A percentile compares a stretch with the other conserved stretches of the same genome.
Evolutionary conservation across 164 flowering plant species (phyloP).

Genomic region (Litsea cubeba): DNA sequence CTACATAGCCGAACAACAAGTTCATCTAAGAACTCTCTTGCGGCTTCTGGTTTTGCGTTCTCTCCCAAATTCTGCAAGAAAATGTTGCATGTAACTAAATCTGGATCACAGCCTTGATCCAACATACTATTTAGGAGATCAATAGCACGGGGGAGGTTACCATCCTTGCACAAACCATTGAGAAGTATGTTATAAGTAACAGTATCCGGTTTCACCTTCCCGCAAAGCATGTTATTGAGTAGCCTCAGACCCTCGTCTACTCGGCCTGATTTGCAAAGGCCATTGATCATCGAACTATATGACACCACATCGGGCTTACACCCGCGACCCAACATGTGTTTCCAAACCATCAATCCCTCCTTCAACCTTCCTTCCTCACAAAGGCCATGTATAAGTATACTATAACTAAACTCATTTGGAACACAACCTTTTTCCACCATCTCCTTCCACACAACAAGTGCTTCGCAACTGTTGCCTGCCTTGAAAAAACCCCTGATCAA

Average conservation of each 20-base stretch:
- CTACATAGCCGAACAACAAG: slow-evolving; percentile 55
- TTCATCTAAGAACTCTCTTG: slow-evolving; percentile 68
- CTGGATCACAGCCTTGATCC: slow-evolving; percentile 74
- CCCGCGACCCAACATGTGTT: slow-evolving; percentile 64
- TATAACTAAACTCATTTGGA: slow-evolving; percentile 57
- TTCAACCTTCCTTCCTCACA: slow-evolving; percentile 54
- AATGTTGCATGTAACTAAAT: slow-evolving; percentile 58
- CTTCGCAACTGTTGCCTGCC: slow-evolving; percentile 44
- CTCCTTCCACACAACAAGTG: slow-evolving; percentile 68
- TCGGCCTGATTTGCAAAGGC: slow-evolving; percentile 60
- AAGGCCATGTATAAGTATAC: slow-evolving; percentile 72
- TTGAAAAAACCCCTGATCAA: slow-evolving; percentile 68
- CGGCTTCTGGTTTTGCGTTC: slow-evolving; percentile 49
- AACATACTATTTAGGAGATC: slow-evolving; percentile 67
- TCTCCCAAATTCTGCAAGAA: slow-evolving; percentile 56
- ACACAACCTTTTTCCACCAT: slow-evolving; percentile 36
- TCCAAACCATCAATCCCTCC: slow-evolving; percentile 73
- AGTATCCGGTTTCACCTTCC: slow-evolving; percentile 64
- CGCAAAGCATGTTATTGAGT: slow-evolving; percentile 69
- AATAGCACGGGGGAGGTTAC: slow-evolving; percentile 48
- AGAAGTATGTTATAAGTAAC: slow-evolving; percentile 74
- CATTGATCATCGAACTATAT: slow-evolving; percentile 76
- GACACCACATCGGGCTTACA: slow-evolving; percentile 66
- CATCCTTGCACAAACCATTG: slow-evolving; percentile 52
- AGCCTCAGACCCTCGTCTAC: slow-evolving; percentile 63